Conservation (phyloP, 805 yeast species). For the Cephaloascus fragrans region DNA sequence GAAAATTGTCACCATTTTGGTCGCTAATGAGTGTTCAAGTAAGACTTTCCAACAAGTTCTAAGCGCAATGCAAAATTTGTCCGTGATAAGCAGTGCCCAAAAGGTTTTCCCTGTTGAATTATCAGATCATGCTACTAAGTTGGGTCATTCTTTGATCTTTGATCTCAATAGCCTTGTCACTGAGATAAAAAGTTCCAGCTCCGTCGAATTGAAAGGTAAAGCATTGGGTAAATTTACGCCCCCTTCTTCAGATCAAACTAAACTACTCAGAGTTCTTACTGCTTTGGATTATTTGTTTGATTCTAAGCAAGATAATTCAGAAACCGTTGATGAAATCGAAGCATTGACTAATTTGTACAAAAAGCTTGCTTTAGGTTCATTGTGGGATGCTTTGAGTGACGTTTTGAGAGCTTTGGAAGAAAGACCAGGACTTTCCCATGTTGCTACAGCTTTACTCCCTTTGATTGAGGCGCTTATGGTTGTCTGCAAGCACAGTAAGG, state of each 20-base stretch:
- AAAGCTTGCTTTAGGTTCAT: slow-evolving; percentile 56
- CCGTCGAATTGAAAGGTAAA: slow-evolving; percentile 38
- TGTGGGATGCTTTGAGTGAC: slow-evolving; percentile 82
- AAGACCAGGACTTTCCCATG: slow-evolving; percentile 42
- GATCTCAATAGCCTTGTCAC: slow-evolving; percentile 44
- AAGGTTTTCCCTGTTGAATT: slow-evolving; percentile 58
- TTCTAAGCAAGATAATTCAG: slow-evolving; percentile 15
- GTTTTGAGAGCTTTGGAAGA: slow-evolving; percentile 57
- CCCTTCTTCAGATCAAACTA: slow-evolving; percentile 80
- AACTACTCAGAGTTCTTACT: slow-evolving; percentile 73
- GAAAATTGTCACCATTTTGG: slow-evolving; percentile 54
- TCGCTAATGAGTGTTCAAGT: slow-evolving; percentile 77
- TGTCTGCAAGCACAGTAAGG: slow-evolving; percentile 81
- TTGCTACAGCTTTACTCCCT: slow-evolving; percentile 77
- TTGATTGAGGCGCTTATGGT: slow-evolving; percentile 90
- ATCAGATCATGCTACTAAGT: slow-evolving; percentile 48
- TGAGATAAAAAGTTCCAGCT: slow-evolving; percentile 28
- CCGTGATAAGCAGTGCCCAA: slow-evolving; percentile 51
- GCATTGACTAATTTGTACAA: slow-evolving; percentile 54
- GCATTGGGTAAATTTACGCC: slow-evolving; percentile 62
- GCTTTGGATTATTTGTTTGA: slow-evolving; percentile 80
- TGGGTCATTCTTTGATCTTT: slow-evolving; percentile 43
- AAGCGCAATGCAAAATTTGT: slow-evolving; percentile 69
- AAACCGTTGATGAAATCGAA: slow-evolving; percentile 21
- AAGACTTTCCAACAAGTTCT: slow-evolving; percentile 78